phyloP scores from a whole-genome alignment of 129 eudicot genomes.

The Oenanthe sinensis region DNA sequence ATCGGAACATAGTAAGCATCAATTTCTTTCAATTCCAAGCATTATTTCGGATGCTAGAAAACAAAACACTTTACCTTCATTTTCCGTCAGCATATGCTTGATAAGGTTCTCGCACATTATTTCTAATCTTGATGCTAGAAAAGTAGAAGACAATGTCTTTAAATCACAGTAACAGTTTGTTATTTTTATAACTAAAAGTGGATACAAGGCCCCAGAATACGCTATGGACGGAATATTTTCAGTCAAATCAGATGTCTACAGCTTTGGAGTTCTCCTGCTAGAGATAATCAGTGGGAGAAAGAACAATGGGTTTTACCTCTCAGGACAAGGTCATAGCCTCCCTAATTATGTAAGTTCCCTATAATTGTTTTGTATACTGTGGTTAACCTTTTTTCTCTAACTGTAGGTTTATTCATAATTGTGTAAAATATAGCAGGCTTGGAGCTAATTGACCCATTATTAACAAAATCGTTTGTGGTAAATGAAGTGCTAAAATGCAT shows the following conservation, averaged over 20 bases:
- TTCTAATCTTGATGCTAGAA: no score
- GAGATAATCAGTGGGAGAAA: neutral
- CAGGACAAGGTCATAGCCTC: neutral
- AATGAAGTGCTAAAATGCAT: constrained; percentile 1
- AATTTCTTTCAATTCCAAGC: neutral
- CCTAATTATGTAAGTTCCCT: neutral
- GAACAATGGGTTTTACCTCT: neutral
- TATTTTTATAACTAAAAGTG: no score
- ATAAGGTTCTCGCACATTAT: no score
- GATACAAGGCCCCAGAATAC: neutral
- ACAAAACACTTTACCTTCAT: no score
- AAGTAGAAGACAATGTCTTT: no score
- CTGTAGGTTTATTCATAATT: neutral
- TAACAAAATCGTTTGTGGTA: neutral
- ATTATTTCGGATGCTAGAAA: no score
- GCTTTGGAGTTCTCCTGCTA: neutral
- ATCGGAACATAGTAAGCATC: constrained; percentile 4
- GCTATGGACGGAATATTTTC: neutral
- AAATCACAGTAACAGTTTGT: no score
- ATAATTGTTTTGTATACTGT: no score
- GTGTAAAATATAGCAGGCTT: neutral
- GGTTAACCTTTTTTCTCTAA: no score
- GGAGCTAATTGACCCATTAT: neutral
- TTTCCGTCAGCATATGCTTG: no score
- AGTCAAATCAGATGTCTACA: neutral